These are phyloP conservation scores for Trametes cinnabarina DNA, from an alignment of 768 basidiomycete genomes.

Conservation along the genomic window DNA sequence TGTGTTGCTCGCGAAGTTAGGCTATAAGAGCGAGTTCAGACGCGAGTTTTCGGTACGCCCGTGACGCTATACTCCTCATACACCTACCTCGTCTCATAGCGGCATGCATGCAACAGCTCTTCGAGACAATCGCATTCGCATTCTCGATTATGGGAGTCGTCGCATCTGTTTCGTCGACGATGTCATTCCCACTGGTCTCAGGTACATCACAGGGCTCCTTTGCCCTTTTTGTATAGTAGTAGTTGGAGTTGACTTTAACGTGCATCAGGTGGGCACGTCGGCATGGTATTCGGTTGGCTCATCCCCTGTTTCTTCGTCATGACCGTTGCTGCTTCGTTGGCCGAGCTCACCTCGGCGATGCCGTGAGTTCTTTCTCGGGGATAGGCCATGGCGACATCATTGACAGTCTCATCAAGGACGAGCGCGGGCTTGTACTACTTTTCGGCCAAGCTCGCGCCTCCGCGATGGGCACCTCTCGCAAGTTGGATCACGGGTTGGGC, in stretches of 20 bases:
- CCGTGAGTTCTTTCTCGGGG: constrained; percentile 47
- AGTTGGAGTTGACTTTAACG: not conserved
- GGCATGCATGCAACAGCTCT: constrained; percentile 33
- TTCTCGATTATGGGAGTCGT: constrained; percentile 74
- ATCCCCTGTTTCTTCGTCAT: constrained; percentile 69
- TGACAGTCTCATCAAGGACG: constrained; percentile 42
- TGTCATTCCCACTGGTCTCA: constrained; percentile 60
- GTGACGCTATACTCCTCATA: not conserved
- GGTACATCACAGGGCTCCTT: constrained; percentile 36
- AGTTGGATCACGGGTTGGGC: constrained; percentile 74
- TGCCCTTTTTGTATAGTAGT: not conserved
- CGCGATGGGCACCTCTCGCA: constrained; percentile 56
- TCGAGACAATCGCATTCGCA: constrained; percentile 65
- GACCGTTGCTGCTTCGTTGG: constrained; percentile 67
- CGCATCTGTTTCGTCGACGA: constrained; percentile 64
- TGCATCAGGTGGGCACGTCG: constrained; percentile 64
- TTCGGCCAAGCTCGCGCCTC: constrained; percentile 69
- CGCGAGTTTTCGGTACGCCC: constrained; percentile 64
- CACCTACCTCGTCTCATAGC: not conserved
- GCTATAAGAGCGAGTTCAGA: constrained; percentile 71
- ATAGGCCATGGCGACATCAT: not conserved
- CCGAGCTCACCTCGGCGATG: constrained; percentile 72
- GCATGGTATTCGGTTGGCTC: constrained; percentile 76
- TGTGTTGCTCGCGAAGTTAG: constrained; percentile 57
- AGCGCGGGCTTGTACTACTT: constrained; percentile 81